Base-by-base conservation (phyloP, 1,284 basidiomycete genomes). In the Tilletia horrida region DNA sequence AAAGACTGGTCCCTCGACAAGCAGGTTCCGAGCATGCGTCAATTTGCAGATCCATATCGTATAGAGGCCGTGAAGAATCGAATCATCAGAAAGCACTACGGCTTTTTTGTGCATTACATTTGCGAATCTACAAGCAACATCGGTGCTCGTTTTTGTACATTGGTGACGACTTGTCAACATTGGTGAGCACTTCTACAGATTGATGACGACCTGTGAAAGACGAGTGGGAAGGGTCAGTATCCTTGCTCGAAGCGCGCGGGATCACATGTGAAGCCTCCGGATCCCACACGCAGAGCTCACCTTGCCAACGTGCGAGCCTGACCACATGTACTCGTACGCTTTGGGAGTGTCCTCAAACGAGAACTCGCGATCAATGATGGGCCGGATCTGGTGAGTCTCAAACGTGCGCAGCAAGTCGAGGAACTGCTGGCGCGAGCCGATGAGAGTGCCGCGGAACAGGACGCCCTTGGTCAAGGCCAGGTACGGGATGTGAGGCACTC, bases 341-440 rank as follows among this genome's bases (percentile, higher is more conserved):
- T 85, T 74, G 45, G 82, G 74, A 1, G 82, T 83, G 16, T 87
- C 74, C 29, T 86, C 83, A 67, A 86, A 87, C 9, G 79, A 55
- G 77, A 87, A 87, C 0, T 86, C 84, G 73, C 83, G 85, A 80
- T 87, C 85, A 25, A 87, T 75, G 29, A 85, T 79, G 1, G 86
- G 86, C 40, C 78, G 81, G 11, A 86, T 85, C 42, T 76, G 71
- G 29, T 83, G 81, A 2, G 81, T 84, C 21, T 74, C 72, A 42
- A 88, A 76, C 27, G 86, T 77, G 55, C 81, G 81, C 73, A 84
- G 85, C 84, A 86, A 84, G 64, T 84, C 82, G 62, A 83, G 81
- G 64, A 86, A 86, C 81, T 84, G 82, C 40, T 81, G 76, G 2
- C 81, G 73, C 18, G 80, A 77, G 4, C 76, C 76, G 14, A 85